A percentile compares a stretch with the other conserved stretches of the same genome.
Evolutionary conservation across 2,329 filamentous ascomycete genomes (phyloP).

Genomic region (Leptosphaerulina australis): DNA sequence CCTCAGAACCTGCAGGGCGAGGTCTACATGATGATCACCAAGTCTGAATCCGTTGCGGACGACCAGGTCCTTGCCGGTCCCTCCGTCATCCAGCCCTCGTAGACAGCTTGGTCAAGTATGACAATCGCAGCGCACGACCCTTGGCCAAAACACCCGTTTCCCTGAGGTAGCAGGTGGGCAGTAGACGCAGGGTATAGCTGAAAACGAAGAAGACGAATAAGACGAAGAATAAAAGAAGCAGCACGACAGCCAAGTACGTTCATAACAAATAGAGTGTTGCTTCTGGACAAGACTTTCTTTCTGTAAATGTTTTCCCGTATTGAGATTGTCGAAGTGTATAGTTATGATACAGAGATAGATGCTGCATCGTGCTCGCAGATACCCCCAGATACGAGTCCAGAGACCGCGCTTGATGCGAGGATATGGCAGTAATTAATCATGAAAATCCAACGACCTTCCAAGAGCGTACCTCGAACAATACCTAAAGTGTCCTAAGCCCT

Average conservation of each 20-base stretch:
- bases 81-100: constrained; percentile 49
- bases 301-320: constrained; percentile 19
- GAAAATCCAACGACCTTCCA: not conserved
- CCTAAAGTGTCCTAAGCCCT: too few species aligned
- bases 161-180: not conserved
- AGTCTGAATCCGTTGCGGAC: constrained; percentile 43
- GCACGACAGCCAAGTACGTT: constrained; percentile 22
- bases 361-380: constrained; percentile 10
- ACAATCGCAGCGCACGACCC: not conserved
- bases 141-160: not conserved
- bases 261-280: constrained; percentile 47
- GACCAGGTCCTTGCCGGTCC: constrained; percentile 65
- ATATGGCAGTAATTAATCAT: constrained; percentile 11
- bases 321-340: constrained; percentile 9
- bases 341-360: constrained; percentile 8
- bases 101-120: constrained; percentile 19
- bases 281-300: constrained; percentile 32
- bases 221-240: not conserved
- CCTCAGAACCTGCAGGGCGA: constrained; percentile 68
- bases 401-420: not conserved
- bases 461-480: not conserved
- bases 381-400: constrained; percentile 9
- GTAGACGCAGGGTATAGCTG: not conserved
- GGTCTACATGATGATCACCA: constrained; percentile 71
- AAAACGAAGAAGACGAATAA: constrained; percentile 2